Evolutionary conservation across 208 protist genomes (phyloP), one percentile per base, ranked within the genome.

Genomic region (Trypanosoma theileri): DNA sequence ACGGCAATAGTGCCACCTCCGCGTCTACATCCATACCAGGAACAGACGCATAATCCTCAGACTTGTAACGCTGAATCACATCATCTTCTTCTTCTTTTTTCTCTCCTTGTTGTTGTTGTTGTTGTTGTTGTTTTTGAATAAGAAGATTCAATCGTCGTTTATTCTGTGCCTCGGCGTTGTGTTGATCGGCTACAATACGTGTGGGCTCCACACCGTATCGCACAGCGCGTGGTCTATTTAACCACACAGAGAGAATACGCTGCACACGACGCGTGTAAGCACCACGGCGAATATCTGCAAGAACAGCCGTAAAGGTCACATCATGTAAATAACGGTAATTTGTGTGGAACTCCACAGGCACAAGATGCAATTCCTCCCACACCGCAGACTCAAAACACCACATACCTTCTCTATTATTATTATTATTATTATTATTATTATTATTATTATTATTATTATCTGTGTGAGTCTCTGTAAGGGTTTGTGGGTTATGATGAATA

Each of bases 11-110:
- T 12, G 79, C 75, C 14, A 92, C 71, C 60, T 92, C 87, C 41
- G 46, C 66, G 62, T 90, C 83, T 42, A 92, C 60, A 64, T 86
- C 69, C 21, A 73, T 35, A 1, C 86, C 86, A 10, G 86, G 86
- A 14, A 69, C 54, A 12, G 76, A 69, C 4, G 86, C 84, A 65
- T 92, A 91, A 73, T 94, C 89, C 68, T 92, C 89, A 13, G 86
- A 89, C 12, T 57, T 44, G 69, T 89, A 94, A 31, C 82, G 85
- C 14, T 84, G 69, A 63, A 88, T 88, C 45, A 61, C 17, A 17
- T 66, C 61, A 22, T 61, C 56, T 13, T 86, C 77, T 19, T 91
- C 21, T 58, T 35, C 28, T 35, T 6, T n/a, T n/a, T n/a, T n/a
- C n/a, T n/a, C 28, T 35, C 28, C 28, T 35, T 8, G 6, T 35